Percentiles rank a stretch among this genome's conserved stretches.
Conservation (phyloP, 768 basidiomycete genomes). For the Strobilomyces confusus region DNA sequence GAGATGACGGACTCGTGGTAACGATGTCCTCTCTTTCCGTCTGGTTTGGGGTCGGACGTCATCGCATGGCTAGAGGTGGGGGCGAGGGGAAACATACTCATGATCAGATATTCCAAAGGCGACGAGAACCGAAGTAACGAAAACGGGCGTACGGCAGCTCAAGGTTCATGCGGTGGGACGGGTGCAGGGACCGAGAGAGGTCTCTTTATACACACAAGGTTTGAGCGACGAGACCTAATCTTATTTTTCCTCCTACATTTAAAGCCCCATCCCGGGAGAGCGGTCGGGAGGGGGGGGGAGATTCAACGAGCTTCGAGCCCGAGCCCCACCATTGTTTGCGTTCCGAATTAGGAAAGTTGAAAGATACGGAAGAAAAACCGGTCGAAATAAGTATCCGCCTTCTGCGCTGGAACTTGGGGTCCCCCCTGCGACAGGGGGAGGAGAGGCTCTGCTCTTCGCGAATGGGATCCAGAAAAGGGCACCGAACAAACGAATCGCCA, state of each 20-base stretch:
- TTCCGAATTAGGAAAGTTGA: conserved; percentile 32
- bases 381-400: conserved; percentile 29
- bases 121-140: conserved; percentile 25
- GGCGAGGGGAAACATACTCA: conserved; percentile 24
- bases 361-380: conserved; percentile 28
- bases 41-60: conserved; percentile 37
- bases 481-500: conserved; percentile 36
- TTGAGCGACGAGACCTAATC: conserved; percentile 26
- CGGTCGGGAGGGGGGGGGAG: conserved; percentile 10
- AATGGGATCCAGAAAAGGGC: conserved; percentile 29
- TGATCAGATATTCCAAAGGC: conserved; percentile 25
- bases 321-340: conserved; percentile 30
- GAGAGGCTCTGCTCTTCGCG: conserved; percentile 25
- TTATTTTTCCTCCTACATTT: conserved; percentile 28
- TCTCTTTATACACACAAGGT: conserved; percentile 38
- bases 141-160: conserved; percentile 37
- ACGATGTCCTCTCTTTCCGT: conserved; percentile 27
- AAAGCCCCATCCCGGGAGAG: conserved; percentile 23
- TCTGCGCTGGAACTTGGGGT: conserved; percentile 33
- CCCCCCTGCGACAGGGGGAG: conserved; percentile 26
- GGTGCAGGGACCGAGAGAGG: conserved; percentile 29
- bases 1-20: conserved; percentile 34
- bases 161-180: conserved; percentile 32
- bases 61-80: conserved; percentile 31
- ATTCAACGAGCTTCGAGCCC: conserved; percentile 18